Percentiles rank a stretch among this genome's conserved stretches.
Conservation (phyloP, 441 rosid genomes). For the Jatropha podagrica region DNA sequence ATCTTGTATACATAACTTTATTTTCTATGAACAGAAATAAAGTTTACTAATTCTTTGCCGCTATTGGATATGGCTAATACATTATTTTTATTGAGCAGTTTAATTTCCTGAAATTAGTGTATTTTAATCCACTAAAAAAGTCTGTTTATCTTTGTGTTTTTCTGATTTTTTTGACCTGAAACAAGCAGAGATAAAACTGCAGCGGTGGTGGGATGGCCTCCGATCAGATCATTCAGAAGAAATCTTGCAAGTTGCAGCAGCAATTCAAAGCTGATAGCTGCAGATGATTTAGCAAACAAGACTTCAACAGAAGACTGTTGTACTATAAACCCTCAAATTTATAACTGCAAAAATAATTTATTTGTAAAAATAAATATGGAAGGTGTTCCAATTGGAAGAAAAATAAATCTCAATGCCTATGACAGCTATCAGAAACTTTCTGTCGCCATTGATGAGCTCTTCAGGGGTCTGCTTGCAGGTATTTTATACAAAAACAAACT, state of each 20-base stretch:
- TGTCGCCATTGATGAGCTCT: constrained; percentile 68
- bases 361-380: constrained; percentile 90
- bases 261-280: constrained; percentile 35
- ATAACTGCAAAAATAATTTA: constrained; percentile 37
- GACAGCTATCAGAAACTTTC: constrained; percentile 71
- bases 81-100: no score
- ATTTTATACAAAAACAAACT: no score
- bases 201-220: constrained; percentile 93
- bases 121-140: no score
- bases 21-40: no score
- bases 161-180: background rate
- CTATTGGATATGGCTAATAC: no score
- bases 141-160: background rate
- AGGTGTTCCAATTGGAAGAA: constrained; percentile 89
- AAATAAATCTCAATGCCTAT: constrained; percentile 70
- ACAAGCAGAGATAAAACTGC: constrained; percentile 39
- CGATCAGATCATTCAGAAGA: constrained; percentile 69
- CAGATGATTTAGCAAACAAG: constrained; percentile 16
- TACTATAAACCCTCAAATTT: constrained; percentile 20
- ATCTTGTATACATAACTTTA: no score
- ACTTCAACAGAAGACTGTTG: constrained; percentile 33
- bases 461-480: constrained; percentile 85
- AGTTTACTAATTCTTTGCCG: no score
- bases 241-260: constrained; percentile 54
- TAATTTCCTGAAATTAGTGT: no score